These are phyloP conservation scores for Spathaspora arborariae DNA, from an alignment of 805 yeast genomes.

Conservation along the genomic window DNA sequence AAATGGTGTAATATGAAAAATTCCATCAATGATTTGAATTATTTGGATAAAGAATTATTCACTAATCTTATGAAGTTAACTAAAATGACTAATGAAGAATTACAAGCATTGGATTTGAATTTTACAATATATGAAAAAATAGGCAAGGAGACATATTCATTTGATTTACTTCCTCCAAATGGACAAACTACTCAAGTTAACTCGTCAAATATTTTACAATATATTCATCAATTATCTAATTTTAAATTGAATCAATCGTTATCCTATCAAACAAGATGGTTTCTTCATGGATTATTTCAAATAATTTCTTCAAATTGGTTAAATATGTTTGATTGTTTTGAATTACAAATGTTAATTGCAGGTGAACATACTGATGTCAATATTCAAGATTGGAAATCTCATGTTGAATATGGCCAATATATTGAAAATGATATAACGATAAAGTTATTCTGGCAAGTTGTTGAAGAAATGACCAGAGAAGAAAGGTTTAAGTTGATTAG, in stretches of 20 bases:
- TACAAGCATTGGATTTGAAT: conserved; percentile 57
- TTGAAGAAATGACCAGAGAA: conserved; percentile 60
- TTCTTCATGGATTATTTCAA: conserved; percentile 66
- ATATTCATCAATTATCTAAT: conserved; percentile 72
- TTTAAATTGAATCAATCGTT: conserved; percentile 69
- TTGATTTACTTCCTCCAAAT: conserved; percentile 54
- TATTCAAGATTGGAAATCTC: conserved; percentile 59
- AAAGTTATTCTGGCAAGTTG: conserved; percentile 66
- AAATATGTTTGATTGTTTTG: conserved; percentile 78
- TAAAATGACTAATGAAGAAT: conserved; percentile 49
- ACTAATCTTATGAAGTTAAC: conserved; percentile 59
- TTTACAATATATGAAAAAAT: conserved; percentile 60
- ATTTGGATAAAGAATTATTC: conserved; percentile 67
- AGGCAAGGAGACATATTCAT: conserved; percentile 32
- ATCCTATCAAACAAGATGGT: conserved; percentile 54
- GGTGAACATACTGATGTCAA: conserved; percentile 73
- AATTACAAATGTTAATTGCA: conserved; percentile 78
- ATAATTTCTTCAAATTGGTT: conserved; percentile 75
- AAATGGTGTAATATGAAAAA: conserved; percentile 56
- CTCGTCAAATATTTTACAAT: conserved; percentile 59
- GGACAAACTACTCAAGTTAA: conserved; percentile 61
- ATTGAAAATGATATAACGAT: conserved; percentile 55
- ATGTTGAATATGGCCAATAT: conserved; percentile 68
- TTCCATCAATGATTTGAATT: conserved; percentile 75
- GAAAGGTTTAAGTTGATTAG: conserved; percentile 67